phyloP scores from a whole-genome alignment of 169 alveolate species.

The Plasmodium blacklocki region DNA sequence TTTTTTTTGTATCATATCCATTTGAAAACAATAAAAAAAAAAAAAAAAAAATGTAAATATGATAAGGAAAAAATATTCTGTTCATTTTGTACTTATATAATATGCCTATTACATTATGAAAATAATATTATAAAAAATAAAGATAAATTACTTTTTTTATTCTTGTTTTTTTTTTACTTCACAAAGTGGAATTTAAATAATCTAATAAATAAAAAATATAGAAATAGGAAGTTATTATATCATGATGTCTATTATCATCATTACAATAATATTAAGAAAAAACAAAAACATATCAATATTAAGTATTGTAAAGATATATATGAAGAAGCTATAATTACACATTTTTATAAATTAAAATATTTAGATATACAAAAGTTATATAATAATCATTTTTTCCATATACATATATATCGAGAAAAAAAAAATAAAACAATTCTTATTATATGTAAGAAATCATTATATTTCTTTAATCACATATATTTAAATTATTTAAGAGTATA shows the following conservation, averaged over 20 bases:
- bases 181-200: neutral
- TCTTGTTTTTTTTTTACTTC: constrained; percentile 47
- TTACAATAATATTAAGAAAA: constrained; percentile 2
- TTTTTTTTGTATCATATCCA: neutral
- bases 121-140: constrained; percentile 49
- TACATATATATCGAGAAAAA: constrained; percentile 21
- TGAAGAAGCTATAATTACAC: neutral
- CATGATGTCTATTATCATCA: no score
- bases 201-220: neutral
- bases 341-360: constrained; percentile 14
- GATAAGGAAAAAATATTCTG: constrained; percentile 9
- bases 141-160: constrained; percentile 43
- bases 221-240: neutral
- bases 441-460: constrained; percentile 43
- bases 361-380: constrained; percentile 16
- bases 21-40: neutral
- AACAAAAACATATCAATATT: constrained; percentile 6
- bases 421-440: constrained; percentile 20
- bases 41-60: neutral
- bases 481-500: neutral
- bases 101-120: constrained; percentile 39
- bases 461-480: constrained; percentile 25
- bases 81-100: constrained; percentile 5
- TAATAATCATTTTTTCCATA: constrained; percentile 28
- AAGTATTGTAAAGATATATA: neutral